Evolutionary conservation across 2,329 filamentous ascomycete species (phyloP), one percentile per base, ranked within the genome.

Genomic region (Akanthomyces uredinophilus): DNA sequence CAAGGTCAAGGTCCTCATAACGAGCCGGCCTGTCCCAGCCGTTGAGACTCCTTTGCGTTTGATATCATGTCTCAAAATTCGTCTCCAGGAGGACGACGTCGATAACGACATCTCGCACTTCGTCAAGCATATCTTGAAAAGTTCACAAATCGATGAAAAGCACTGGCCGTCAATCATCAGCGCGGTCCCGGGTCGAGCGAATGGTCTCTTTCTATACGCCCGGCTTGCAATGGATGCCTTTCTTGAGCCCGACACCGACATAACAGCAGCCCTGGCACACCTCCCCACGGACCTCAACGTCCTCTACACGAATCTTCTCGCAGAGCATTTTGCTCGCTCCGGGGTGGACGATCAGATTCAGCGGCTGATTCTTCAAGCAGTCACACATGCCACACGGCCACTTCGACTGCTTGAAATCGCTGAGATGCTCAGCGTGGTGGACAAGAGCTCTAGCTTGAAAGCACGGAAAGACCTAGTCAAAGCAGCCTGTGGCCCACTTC

Each of bases 181-280:
- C 10, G 71, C 74, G 0, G 69, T 79, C 3, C 72, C 71, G 3
- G 73, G 72, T 3, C 67, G 68, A 4, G 76, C 74, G 0, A 73
- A 77, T n/a, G 78, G 78, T 0, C 65, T 79, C 1, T 81, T 81
- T 61, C 70, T 81, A 5, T 79, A 79, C 63, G 77, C 78, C 1
- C 74, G 72, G 46, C 71, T 81, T 3, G 73, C 75, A 10, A 74
- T 79, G 71, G 77, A 80, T 22, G 68, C 73, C 20, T 70, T 74
- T 32, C 65, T 73, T 11, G 64, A 68, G n/a, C 64, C 65, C 1
- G 66, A 66, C 18, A 69, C 69, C 20, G 60, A 70, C 22, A 49
- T 72, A 13, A 13, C 61, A n/a, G 32, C 64, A 2, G 66, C 75
- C 4, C 62, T 78, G 24, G 43, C 67, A 20, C 41, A 39, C 6